Conservation (phyloP, 805 yeast species). For the Monosporozyma unispora region DNA sequence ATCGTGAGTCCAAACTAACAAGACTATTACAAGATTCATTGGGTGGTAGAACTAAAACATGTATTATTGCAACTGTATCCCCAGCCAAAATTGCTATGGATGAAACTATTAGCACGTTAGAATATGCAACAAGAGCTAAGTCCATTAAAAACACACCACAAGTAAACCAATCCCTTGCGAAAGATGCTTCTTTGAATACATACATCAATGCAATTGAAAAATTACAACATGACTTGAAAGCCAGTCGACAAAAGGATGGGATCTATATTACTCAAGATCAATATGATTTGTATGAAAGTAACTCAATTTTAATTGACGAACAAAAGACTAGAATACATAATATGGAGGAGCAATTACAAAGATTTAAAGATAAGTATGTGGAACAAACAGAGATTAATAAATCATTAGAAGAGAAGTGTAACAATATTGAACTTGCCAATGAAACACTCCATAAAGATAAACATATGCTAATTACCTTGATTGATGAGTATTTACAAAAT, state of each 20-base stretch:
- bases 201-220: constrained; percentile 46
- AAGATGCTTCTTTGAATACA: constrained; percentile 46
- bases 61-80: constrained; percentile 74
- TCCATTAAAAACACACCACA: constrained; percentile 63
- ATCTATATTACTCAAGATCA: constrained; percentile 48
- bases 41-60: constrained; percentile 78
- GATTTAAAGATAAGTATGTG: constrained; percentile 35
- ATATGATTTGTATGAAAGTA: constrained; percentile 35
- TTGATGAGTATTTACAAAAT: constrained; percentile 14
- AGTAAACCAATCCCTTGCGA: constrained; percentile 49
- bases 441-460: constrained; percentile 8
- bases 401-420: constrained; percentile 15
- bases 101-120: constrained; percentile 73
- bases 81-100: constrained; percentile 65
- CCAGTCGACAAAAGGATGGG: constrained; percentile 59
- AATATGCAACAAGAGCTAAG: constrained; percentile 77
- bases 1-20: constrained; percentile 75
- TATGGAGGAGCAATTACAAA: constrained; percentile 39
- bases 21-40: constrained; percentile 70
- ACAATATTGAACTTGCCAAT: constrained; percentile 8
- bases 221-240: constrained; percentile 49
- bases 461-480: constrained; percentile 4
- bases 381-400: constrained; percentile 25
- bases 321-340: constrained; percentile 40
- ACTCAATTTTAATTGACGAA: constrained; percentile 41